These are phyloP conservation scores for Sporothrix curviconia DNA, from an alignment of 2,329 filamentous ascomycete genomes.

Conservation along the genomic window DNA sequence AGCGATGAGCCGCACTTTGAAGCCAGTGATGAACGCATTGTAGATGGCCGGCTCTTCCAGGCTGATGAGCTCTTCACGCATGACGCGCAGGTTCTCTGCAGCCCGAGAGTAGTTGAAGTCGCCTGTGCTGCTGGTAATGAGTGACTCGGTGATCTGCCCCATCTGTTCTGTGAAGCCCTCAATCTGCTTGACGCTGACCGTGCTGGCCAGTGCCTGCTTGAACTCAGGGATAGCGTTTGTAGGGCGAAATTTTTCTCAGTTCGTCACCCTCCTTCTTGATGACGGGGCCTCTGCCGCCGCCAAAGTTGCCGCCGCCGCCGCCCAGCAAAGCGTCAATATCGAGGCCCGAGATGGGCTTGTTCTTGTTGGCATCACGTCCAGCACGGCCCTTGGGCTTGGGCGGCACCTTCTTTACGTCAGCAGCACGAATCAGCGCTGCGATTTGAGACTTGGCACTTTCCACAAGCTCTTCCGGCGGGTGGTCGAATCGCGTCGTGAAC, in stretches of 20 bases:
- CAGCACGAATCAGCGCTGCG: constrained; percentile 57
- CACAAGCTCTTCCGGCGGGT: constrained; percentile 62
- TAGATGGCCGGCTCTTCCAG: constrained; percentile 71
- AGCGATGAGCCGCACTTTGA: constrained; percentile 66
- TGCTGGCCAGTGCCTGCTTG: constrained; percentile 64
- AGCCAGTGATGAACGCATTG: constrained; percentile 62
- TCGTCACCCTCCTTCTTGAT: constrained; percentile 23
- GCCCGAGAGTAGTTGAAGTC: constrained; percentile 68
- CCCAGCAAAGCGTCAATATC: constrained; percentile 76
- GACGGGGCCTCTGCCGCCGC: constrained; percentile 26
- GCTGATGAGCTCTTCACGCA: constrained; percentile 70
- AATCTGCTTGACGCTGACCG: constrained; percentile 56
- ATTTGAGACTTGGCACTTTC: constrained; percentile 51
- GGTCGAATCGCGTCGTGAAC: constrained; percentile 61
- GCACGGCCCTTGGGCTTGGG: constrained; percentile 71
- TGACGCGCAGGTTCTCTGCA: constrained; percentile 66
- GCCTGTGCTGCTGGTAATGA: constrained; percentile 68
- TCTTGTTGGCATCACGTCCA: constrained; percentile 52
- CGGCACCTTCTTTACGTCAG: constrained; percentile 83
- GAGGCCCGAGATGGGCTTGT: constrained; percentile 80
- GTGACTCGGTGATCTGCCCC: constrained; percentile 59
- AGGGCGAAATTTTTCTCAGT: constrained; percentile 39
- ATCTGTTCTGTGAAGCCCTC: constrained; percentile 68
- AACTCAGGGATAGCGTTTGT: constrained; percentile 87
- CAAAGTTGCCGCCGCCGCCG: constrained; percentile 29